A percentile compares a stretch with the other conserved stretches of the same genome.
Conservation (phyloP, 148 eudicot genomes). For the Limonium bicolor region DNA sequence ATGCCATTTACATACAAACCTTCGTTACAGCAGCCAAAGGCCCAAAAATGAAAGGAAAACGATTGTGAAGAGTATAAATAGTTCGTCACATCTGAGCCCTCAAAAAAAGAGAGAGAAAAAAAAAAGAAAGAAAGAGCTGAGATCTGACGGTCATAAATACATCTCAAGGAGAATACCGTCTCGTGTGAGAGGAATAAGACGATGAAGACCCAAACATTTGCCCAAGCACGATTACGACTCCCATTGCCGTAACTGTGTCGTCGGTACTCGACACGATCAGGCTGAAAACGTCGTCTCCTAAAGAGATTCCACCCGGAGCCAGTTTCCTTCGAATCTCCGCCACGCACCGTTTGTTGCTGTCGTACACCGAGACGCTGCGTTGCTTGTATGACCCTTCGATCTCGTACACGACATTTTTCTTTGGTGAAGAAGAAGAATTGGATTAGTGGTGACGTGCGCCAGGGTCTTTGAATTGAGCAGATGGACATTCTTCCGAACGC, state of each 20-base stretch:
- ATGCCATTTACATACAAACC: too few relatives aligned
- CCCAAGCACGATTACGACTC: conserved; percentile 49
- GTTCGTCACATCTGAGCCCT: too few relatives aligned
- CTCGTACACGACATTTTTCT: conserved; percentile 21
- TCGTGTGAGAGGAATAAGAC: conserved; percentile 6
- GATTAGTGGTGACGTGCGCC: conserved; percentile 25
- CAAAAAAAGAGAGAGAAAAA: too few relatives aligned
- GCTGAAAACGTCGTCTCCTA: conserved; percentile 49
- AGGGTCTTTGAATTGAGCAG: conserved; percentile 23
- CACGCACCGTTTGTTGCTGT: conserved; percentile 29
- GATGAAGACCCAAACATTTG: conserved; percentile 44
- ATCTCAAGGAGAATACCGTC: not conserved
- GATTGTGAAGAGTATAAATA: too few relatives aligned
- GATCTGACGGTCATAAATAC: too few relatives aligned
- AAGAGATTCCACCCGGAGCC: conserved; percentile 28
- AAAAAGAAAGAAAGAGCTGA: too few relatives aligned
- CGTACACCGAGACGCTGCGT: conserved; percentile 34
- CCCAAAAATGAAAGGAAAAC: too few relatives aligned
- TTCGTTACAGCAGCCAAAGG: too few relatives aligned
- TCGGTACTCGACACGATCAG: conserved; percentile 26
- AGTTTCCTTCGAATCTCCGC: conserved; percentile 58
- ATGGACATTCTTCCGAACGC: conserved; percentile 28
- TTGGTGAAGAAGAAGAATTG: not conserved
- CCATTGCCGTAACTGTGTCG: conserved; percentile 45
- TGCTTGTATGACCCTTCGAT: conserved; percentile 55